These are phyloP conservation scores for Penicillium cosmopolitanum DNA, from an alignment of 495 filamentous ascomycete genomes.

Conservation along the genomic window DNA sequence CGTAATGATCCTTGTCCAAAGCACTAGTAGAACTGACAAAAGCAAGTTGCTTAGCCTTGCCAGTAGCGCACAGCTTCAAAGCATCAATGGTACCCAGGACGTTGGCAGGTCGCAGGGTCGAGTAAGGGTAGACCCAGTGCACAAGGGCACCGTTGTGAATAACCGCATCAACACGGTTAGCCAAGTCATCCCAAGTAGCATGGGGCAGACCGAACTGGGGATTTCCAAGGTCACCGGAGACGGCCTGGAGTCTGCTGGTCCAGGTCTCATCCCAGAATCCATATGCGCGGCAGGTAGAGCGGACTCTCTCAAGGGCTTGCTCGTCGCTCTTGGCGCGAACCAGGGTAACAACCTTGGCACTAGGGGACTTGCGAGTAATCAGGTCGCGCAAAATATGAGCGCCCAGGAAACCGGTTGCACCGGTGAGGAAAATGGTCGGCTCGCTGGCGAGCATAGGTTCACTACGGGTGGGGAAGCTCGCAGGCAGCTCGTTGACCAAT, in stretches of 20 bases:
- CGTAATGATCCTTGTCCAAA: conserved; percentile 80
- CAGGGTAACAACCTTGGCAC: conserved; percentile 71
- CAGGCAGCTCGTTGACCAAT: conserved; percentile 54
- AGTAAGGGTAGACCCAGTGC: conserved; percentile 85
- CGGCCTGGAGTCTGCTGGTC: conserved; percentile 61
- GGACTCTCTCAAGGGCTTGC: conserved; percentile 54
- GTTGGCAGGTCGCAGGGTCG: conserved; percentile 74
- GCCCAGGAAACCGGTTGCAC: conserved; percentile 90
- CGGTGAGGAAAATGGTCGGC: conserved; percentile 79
- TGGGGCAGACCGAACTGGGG: conserved; percentile 71
- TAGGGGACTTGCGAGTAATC: conserved; percentile 59
- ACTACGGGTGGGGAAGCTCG: conserved; percentile 34
- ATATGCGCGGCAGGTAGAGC: conserved; percentile 58
- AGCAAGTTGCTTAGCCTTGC: conserved; percentile 76
- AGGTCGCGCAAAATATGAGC: conserved; percentile 79
- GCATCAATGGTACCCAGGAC: conserved; percentile 80
- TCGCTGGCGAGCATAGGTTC: conserved; percentile 34
- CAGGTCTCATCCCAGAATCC: conserved; percentile 80
- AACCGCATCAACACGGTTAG: conserved; percentile 70
- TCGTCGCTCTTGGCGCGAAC: conserved; percentile 67
- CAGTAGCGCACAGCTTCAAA: conserved; percentile 72
- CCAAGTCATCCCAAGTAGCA: conserved; percentile 63
- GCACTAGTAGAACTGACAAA: conserved; percentile 89
- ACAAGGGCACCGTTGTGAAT: conserved; percentile 92
- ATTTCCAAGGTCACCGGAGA: conserved; percentile 74